A percentile compares a stretch with the other conserved stretches of the same genome.
Evolutionary conservation across 257 asterid species (phyloP).

Genomic region (Paulownia fortunei): DNA sequence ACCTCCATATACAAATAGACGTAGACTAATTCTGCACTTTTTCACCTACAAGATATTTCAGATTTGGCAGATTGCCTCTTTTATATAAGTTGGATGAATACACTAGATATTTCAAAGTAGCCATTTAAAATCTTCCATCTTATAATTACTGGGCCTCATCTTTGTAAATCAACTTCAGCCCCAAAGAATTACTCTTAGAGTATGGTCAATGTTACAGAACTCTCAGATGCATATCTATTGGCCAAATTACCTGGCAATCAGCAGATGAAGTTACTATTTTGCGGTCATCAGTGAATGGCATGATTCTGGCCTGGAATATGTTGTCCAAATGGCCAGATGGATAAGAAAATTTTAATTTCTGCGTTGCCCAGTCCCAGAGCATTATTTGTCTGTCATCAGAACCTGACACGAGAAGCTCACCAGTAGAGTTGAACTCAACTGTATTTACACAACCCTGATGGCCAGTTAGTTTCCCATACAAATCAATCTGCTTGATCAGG

Average conservation of each 20-base stretch:
- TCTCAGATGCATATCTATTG: background rate
- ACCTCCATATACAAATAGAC: background rate
- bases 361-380: slow-evolving; percentile 68
- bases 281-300: slow-evolving; percentile 69
- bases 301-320: slow-evolving; percentile 69
- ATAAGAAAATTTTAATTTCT: slow-evolving; percentile 52
- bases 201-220: background rate
- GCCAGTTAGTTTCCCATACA: slow-evolving; percentile 56
- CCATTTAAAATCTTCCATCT: background rate
- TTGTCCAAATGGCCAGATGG: slow-evolving; percentile 75
- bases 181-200: slow-evolving; percentile 9
- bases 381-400: slow-evolving; percentile 65
- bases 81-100: background rate
- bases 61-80: background rate
- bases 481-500: slow-evolving; percentile 56
- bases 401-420: slow-evolving; percentile 73
- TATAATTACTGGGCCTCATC: background rate
- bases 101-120: background rate
- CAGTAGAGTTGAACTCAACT: slow-evolving; percentile 61
- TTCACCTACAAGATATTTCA: background rate
- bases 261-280: slow-evolving; percentile 67
- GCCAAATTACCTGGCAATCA: slow-evolving; percentile 67
- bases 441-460: slow-evolving; percentile 77
- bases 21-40: background rate
- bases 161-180: background rate